Evolutionary conservation across 1,139 yeast species (phyloP), one percentile per base, ranked within the genome.

Genomic region (Suhomyces yuchorum): DNA sequence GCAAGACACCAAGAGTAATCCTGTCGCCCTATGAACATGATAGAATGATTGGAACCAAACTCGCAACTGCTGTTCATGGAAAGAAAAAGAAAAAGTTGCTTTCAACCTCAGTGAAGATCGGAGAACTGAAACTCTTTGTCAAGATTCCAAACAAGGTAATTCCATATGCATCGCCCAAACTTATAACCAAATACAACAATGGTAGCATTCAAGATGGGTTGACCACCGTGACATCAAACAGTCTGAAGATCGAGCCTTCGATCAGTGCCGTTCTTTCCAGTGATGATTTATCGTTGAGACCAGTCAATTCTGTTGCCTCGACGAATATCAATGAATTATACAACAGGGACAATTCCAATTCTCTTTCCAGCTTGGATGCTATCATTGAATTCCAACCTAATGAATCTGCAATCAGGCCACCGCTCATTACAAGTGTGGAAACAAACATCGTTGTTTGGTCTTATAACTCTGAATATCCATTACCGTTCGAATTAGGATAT

Each of bases 391-490:
- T 67, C 50, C 60, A 59, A 7, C 57, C 68, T 1, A 46, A 50
- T 5, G 69, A 65, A 17, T 51, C 56, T 15, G 52, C 65, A 1
- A 44, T 47, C 14, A 54, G 49, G 38, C 77, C 77, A 0, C 78
- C 77, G 1, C 58, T 54, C 8, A 66, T 73, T 12, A 57, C 61
- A 18, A 57, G 56, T 46, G 60, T 75, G 14, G 79, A 73, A 12
- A 55, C 66, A 23, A 73, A 72, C 51, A 57, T 75, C 11, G 71
- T 75, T 1, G 63, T 70, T 8, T 75, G 80, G 80, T 62, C 80
- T 2, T 73, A 70, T 53, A 61, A 63, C 40, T 61, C 78, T 1
- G 78, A 74, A 37, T 73, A 68, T 50, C 78, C 80, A 1, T 55
- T 75, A 33, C 79, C 79, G 2, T 62, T 72, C 48, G 66, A 65